Evolutionary conservation across 2,329 filamentous ascomycete species (phyloP), one percentile per base, ranked within the genome.

Genomic region (Aspergillus phoenicis): DNA sequence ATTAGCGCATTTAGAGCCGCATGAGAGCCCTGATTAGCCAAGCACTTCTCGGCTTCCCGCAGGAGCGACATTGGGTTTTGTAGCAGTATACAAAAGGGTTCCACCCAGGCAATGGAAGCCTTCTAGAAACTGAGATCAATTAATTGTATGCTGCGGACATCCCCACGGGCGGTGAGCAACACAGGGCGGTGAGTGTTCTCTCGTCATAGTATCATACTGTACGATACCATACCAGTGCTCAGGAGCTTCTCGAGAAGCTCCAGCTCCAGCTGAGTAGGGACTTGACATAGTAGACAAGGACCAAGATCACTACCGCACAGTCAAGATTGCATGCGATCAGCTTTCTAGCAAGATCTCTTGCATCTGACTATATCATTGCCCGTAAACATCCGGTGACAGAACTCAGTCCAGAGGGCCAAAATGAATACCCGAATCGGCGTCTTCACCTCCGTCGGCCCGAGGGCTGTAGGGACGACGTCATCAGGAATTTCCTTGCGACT

Each of bases 21-120:
- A 58, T 74, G 68, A 24, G 72, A 65, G 64, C 72, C 73, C 63
- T 77, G 77, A 52, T 78, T 79, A 69, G 72, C 73, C 62, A 79
- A 67, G 62, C 74, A 79, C 73, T 64, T 78, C 66, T 80, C 77
- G 60, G 77, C 77, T 70, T 79, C 76, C 48, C 77, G 76, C 70
- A 79, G 61, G 63, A 80, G 73, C 69, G 76, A 79, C 77, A 80
- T 80, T 75, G 71, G 76, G 71, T 58, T 43, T 33, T 48, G 52
- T 57, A 38, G 43, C 33, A 20, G 28, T 24, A 45, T 20, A 39
- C 38, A 17, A 7, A 28, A 13, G 28, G 22, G 28, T 20, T 15
- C 30, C 17, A 52, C 33, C 47, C 6, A 48, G 33, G 28, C 17
- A 52, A 17, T 15, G 24, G 22, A 26, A 41, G 36, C 20, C 24